Conservation (phyloP, 2,329 filamentous ascomycete species). For the Helicocarpus griseus region DNA sequence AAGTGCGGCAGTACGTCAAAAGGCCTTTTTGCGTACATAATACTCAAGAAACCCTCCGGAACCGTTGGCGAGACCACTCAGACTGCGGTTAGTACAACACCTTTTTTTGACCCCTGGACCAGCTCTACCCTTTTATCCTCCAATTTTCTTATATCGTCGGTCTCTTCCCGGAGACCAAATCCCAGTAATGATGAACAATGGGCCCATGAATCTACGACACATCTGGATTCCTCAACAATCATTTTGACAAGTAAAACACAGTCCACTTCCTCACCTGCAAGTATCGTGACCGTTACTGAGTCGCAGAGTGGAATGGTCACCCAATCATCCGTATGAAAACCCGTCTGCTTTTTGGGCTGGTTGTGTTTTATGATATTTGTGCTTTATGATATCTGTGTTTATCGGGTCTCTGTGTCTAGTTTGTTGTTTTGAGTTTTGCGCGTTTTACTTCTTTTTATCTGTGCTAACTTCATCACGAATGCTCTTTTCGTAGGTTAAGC, state of each 20-base stretch:
- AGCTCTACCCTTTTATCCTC: not conserved
- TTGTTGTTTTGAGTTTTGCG: not conserved
- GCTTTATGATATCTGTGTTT: not conserved
- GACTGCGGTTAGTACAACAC: conserved; percentile 12
- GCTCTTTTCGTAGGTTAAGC: conserved; percentile 3
- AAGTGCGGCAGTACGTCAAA: conserved; percentile 33
- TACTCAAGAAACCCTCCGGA: conserved; percentile 23
- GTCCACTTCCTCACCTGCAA: conserved; percentile 9
- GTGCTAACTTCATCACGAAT: conserved; percentile 3
- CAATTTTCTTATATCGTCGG: not conserved
- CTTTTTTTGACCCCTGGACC: conserved; percentile 4
- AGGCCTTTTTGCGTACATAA: conserved; percentile 36
- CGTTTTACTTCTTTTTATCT: conserved; percentile 2
- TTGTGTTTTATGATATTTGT: not conserved
- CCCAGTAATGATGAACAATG: not conserved
- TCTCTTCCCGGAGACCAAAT: not conserved
- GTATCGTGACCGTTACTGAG: conserved; percentile 13
- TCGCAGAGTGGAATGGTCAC: conserved; percentile 11
- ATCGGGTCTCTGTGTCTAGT: not conserved
- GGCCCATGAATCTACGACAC: not conserved
- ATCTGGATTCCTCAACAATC: not conserved
- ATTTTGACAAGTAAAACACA: conserved; percentile 11
- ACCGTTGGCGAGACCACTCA: conserved; percentile 13
- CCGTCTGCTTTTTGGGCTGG: conserved; percentile 3
- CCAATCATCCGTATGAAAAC: conserved; percentile 14